A percentile compares a stretch with the other conserved stretches of the same genome.
These are phyloP conservation scores for Citrus reticulata DNA, from an alignment of 345 rosid genomes.

Conservation along the genomic window DNA sequence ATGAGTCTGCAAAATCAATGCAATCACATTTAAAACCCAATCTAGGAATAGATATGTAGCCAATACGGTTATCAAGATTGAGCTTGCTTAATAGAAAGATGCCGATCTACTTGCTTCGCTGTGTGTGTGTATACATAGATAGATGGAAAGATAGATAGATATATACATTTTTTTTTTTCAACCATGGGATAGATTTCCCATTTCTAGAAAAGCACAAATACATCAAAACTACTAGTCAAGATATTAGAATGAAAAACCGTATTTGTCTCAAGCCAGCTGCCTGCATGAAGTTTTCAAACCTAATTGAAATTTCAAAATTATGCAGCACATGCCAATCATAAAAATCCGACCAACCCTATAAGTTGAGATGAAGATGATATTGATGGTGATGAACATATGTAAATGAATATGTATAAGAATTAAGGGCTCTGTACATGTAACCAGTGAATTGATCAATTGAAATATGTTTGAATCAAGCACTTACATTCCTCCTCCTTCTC, in stretches of 20 bases:
- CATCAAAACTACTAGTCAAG: not conserved
- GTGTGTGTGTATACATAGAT: not conserved
- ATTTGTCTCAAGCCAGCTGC: not conserved
- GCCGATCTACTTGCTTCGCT: not conserved
- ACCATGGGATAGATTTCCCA: not conserved
- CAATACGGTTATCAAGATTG: not conserved
- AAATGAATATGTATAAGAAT: no score
- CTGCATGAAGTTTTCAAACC: not conserved
- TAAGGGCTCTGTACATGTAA: not conserved
- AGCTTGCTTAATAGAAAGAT: not conserved
- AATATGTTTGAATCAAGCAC: slow-evolving; percentile 9
- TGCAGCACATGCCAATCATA: not conserved
- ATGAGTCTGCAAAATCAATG: slow-evolving; percentile 49
- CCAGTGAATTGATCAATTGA: not conserved
- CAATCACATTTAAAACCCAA: not conserved
- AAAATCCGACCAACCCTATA: not conserved
- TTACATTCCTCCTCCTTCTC: slow-evolving; percentile 64
- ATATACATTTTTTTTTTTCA: not conserved
- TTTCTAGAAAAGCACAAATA: not conserved
- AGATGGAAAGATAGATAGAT: no score
- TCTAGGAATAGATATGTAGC: not conserved
- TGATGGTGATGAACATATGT: not conserved
- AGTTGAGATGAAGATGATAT: not conserved
- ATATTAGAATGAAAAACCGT: not conserved
- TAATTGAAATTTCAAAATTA: not conserved